Evolutionary conservation across 2,329 filamentous ascomycete genomes (phyloP), one percentile per base, ranked within the genome.

Genomic region (Colletotrichum zoysiae): DNA sequence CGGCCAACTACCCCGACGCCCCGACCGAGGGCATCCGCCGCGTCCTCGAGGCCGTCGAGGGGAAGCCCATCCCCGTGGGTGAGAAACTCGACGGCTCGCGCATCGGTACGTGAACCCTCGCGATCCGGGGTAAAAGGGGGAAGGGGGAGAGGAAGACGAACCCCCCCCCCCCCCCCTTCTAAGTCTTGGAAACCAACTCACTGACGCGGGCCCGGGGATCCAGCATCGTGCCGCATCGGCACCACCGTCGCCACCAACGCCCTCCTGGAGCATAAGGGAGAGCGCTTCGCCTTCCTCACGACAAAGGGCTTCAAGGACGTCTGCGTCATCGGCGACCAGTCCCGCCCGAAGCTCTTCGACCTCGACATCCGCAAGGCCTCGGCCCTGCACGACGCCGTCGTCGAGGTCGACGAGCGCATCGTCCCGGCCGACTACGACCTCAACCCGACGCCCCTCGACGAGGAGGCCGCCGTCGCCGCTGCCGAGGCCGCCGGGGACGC

Each of bases 211-310:
- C 35, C 26, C 1, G 18, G n/a, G 18, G n/a, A 33, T 16, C 88
- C 91, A 79, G 90, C 91, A 77, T 91, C 88, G 66, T 93, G 93
- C 77, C 87, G 92, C 11, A 93, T 94, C 87, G 92, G 92, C 18
- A 94, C 92, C 1, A 94, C 92, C 0, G 90, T 94, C 8, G 92
- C 91, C 1, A 94, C 92, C 0, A 94, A 94, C 81, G 91, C 92
- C 0, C 80, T 94, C n/a, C 82, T 94, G 1, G 91, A 93, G 76
- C 82, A 91, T 30, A 94, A 94, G 77, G 92, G 92, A 20, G 91
- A 93, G 78, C 86, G 85, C 66, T 92, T 92, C 76, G 92, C 90
- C 2, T 87, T 94, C 78, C 84, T 93, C 5, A 90, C 92, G 2
- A 93, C 91, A 0, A 91, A 90, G 75, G 91, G 79, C 0, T 93